Conservation (phyloP, 164 flowering plant genomes). For the Magnolia officinalis region DNA sequence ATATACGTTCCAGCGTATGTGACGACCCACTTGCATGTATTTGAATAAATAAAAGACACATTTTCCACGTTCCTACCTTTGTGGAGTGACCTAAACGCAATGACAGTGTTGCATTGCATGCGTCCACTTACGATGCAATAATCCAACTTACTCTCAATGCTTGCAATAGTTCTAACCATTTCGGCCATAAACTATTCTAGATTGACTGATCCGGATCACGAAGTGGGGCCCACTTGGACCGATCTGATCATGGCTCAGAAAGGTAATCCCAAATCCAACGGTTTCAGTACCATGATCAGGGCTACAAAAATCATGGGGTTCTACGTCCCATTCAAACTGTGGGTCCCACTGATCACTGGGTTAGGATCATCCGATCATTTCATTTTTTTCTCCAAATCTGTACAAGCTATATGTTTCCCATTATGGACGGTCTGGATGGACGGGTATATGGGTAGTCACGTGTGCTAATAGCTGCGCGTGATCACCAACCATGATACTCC, state of each 20-base stretch:
- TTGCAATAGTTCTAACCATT: background rate
- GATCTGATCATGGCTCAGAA: background rate
- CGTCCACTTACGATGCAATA: background rate
- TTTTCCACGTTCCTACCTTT: constrained; percentile 13
- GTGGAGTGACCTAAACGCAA: constrained; percentile 6
- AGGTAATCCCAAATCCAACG: background rate
- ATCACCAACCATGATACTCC: background rate
- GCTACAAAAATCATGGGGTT: no score
- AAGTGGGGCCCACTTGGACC: no score
- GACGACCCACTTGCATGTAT: background rate
- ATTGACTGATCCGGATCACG: background rate
- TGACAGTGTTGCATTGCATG: background rate
- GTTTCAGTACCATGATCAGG: no score
- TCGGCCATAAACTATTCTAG: background rate
- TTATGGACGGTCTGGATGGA: background rate
- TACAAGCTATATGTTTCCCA: background rate
- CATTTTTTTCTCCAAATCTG: background rate
- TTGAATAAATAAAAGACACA: background rate
- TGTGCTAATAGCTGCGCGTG: background rate
- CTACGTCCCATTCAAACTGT: no score
- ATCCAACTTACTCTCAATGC: background rate
- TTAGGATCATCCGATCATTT: no score
- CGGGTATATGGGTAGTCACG: background rate
- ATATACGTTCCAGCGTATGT: background rate
- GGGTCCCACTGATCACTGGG: no score